phyloP scores from a whole-genome alignment of 768 basidiomycete genomes.

The Mycena alexandri region DNA sequence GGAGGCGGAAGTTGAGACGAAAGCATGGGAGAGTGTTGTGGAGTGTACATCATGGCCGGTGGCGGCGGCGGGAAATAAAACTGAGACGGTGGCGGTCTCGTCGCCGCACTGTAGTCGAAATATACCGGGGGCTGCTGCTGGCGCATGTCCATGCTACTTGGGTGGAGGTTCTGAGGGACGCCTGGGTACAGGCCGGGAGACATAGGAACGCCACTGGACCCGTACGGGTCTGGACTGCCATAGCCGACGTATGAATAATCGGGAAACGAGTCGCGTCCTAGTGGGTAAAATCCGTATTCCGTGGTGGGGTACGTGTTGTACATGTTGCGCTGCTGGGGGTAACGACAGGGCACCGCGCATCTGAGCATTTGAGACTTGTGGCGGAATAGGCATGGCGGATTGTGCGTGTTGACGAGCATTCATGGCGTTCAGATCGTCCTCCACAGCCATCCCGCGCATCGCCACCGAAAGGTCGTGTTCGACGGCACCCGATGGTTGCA shows the following conservation, averaged over 20 bases:
- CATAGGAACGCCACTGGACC: conserved; percentile 59
- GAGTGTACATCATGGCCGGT: conserved; percentile 66
- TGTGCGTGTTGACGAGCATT: conserved; percentile 55
- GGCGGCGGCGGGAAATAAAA: conserved; percentile 73
- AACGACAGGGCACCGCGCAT: conserved; percentile 56
- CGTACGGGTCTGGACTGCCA: conserved; percentile 62
- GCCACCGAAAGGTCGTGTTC: conserved; percentile 69
- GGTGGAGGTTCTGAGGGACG: conserved; percentile 57
- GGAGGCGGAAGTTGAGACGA: conserved; percentile 58
- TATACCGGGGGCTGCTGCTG: conserved; percentile 67
- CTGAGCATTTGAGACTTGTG: conserved; percentile 48
- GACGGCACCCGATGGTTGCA: conserved; percentile 40
- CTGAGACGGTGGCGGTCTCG: conserved; percentile 66
- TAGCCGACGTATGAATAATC: conserved; percentile 73
- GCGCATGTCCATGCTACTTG: conserved; percentile 56
- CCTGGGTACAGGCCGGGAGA: conserved; percentile 63
- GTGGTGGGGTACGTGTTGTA: conserved; percentile 66
- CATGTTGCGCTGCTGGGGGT: conserved; percentile 57
- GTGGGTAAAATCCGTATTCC: conserved; percentile 71
- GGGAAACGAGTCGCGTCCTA: conserved; percentile 62
- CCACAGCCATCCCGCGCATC: conserved; percentile 72
- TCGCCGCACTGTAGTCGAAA: conserved; percentile 67
- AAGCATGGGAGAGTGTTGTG: conserved; percentile 67
- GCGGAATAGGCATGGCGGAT: conserved; percentile 46
- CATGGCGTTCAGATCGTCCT: conserved; percentile 60